Conservation (phyloP, 305 asterid species). For the Solanum hybrid region DNA sequence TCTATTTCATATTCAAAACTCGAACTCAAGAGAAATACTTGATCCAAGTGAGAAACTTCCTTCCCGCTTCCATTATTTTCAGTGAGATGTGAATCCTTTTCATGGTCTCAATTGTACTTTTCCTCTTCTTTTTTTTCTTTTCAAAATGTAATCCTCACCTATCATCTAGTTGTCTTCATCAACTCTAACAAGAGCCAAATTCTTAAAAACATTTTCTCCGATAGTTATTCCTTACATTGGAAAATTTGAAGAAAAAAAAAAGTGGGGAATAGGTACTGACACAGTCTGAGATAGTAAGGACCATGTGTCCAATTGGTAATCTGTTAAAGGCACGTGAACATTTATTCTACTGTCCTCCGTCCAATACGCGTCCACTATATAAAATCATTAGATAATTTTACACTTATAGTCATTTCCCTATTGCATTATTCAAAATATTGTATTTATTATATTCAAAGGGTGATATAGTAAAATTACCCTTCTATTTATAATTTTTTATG, state of each 20-base stretch:
- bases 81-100: not conserved
- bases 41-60: not conserved
- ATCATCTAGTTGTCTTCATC: not conserved
- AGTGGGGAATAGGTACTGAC: not conserved
- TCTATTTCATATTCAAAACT: not conserved
- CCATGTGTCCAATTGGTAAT: not conserved
- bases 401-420: no score
- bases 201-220: not conserved
- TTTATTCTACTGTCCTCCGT: not conserved
- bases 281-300: not conserved
- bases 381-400: not conserved
- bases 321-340: not conserved
- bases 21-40: not conserved
- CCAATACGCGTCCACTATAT: accelerated
- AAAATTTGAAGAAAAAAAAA: not conserved
- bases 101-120: not conserved
- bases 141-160: not conserved
- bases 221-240: not conserved
- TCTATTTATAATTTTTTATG: no score
- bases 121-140: not conserved
- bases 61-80: not conserved
- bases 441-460: no score
- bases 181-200: not conserved
- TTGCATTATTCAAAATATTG: no score
- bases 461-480: no score